phyloP scores from a whole-genome alignment of 192 early-diverging fungal species.

The Coemansia sp. region DNA sequence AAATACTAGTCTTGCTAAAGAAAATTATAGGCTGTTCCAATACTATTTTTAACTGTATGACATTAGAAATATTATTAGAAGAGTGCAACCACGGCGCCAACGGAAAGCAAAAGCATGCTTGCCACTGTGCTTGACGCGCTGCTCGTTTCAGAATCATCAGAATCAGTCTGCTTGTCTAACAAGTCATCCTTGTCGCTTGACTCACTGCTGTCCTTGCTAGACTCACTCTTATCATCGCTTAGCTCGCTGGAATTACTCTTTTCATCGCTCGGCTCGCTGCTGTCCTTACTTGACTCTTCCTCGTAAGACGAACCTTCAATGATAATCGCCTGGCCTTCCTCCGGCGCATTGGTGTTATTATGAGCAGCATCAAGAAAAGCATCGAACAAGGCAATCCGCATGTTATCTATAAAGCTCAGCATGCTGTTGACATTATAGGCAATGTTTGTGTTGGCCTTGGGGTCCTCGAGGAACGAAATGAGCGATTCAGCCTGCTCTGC shows the following conservation, averaged over 20 bases:
- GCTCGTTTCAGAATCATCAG: neutral
- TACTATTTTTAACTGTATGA: no score
- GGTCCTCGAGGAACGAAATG: neutral
- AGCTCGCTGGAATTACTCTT: no score
- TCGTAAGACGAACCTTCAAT: no score
- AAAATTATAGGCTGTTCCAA: no score
- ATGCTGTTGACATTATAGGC: neutral
- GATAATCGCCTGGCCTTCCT: no score
- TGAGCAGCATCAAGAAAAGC: no score
- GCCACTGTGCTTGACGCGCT: neutral
- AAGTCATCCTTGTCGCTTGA: neutral
- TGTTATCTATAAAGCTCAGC: neutral
- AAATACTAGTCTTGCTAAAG: no score
- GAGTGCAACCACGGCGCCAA: neutral
- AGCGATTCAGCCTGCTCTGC: neutral
- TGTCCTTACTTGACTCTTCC: neutral
- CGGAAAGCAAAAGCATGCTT: neutral
- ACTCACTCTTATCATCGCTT: no score
- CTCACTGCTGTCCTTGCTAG: neutral
- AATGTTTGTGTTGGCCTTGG: constrained; percentile 3
- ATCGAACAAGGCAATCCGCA: neutral
- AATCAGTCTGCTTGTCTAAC: neutral
- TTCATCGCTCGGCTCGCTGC: neutral
- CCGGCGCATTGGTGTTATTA: no score
- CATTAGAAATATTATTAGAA: no score